A percentile compares a stretch with the other conserved stretches of the same genome.
These are phyloP conservation scores for Cordyceps farinosa DNA, from an alignment of 2,329 filamentous ascomycete genomes.

Conservation along the genomic window DNA sequence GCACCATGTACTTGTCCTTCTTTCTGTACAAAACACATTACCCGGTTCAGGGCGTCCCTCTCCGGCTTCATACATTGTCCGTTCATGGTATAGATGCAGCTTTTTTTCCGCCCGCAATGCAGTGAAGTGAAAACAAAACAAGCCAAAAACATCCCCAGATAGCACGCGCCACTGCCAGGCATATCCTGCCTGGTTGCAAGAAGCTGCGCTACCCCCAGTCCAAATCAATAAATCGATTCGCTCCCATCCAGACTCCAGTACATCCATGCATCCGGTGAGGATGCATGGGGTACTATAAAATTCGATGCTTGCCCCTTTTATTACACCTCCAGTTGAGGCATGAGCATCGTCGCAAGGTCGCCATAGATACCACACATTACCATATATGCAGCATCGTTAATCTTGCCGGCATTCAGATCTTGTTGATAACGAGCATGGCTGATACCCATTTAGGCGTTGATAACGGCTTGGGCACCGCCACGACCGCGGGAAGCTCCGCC, in stretches of 20 bases:
- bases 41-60: slow-evolving; percentile 6
- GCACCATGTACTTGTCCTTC: slow-evolving; percentile 8
- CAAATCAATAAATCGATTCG: slow-evolving; percentile 19
- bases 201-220: neutral
- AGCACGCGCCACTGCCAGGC: neutral
- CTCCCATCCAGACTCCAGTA: slow-evolving; percentile 19
- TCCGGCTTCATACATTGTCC: slow-evolving; percentile 16
- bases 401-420: neutral
- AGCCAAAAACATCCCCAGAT: slow-evolving; percentile 14
- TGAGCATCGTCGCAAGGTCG: neutral
- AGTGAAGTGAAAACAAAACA: slow-evolving; percentile 17
- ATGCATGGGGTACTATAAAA: neutral
- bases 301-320: slow-evolving; percentile 5
- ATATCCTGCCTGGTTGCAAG: neutral
- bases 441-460: slow-evolving; percentile 44
- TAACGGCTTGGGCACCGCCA: slow-evolving; percentile 50
- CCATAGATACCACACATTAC: neutral
- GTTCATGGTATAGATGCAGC: slow-evolving; percentile 20
- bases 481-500: slow-evolving; percentile 64
- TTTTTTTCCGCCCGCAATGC: slow-evolving; percentile 19
- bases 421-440: neutral
- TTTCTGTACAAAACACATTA: slow-evolving; percentile 17
- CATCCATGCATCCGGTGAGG: neutral
- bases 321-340: slow-evolving; percentile 5
- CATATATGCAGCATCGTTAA: neutral